Evolutionary conservation across 2,329 filamentous ascomycete genomes (phyloP), one percentile per base, ranked within the genome.

Genomic region (Samsoniella hepiali): DNA sequence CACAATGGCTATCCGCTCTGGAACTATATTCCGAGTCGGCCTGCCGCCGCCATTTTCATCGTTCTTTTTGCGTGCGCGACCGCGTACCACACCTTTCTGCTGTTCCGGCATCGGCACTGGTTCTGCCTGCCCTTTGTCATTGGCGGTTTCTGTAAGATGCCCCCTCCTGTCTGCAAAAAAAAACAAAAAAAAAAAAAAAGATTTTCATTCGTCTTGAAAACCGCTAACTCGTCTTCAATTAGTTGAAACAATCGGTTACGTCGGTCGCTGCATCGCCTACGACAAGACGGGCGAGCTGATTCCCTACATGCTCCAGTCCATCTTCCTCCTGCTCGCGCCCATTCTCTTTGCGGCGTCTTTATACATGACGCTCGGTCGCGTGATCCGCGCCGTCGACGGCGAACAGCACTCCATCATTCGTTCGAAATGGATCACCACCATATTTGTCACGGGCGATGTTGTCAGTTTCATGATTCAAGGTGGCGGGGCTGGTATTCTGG

Each of bases 51-150:
- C 22, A 70, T 80, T 11, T 83, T 84, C 64, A 69, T 73, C 4
- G 62, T 77, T 34, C 67, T 85, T 1, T 84, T 84, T 68, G 60
- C 68, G 27, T 53, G 76, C 9, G 67, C 78, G 11, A 80, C 81
- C 1, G 56, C 71, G 0, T 66, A 71, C 5, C 82, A 85, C 67
- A 65, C 68, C 1, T 79, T 72, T 63, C 75, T 77, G 53, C 70
- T 83, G 36, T 67, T 78, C 40, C 77, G 74, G 36, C 76, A 77
- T 31, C 71, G 76, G 42, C 79, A 77, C 50, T 83, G 80, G 78
- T 84, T 81, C 69, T 82, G 81, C 66, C 73, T 79, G 9, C 75
- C 79, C 0, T 78, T 83, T 64, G 66, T 79, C 10, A 67, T 80
- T 17, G 81, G 81, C 5, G 78, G 77, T 5, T 54, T 77, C 9